A percentile compares a stretch with the other conserved stretches of the same genome.
Conservation (phyloP, 805 yeast species). For the Starmerella bombicola region DNA sequence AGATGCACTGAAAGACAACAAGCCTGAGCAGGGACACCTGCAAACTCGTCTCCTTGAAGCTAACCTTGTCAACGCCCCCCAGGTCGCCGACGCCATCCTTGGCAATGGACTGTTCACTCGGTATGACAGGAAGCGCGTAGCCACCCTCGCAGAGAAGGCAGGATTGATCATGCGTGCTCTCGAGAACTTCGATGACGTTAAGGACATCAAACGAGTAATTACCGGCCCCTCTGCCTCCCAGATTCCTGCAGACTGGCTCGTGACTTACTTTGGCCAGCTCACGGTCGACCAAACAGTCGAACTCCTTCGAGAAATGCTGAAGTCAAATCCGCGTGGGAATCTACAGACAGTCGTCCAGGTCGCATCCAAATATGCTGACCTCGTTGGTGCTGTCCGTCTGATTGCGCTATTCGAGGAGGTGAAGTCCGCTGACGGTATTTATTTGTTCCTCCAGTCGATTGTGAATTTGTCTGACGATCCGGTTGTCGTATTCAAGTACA, state of each 20-base stretch:
- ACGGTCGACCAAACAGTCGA: conserved; percentile 87
- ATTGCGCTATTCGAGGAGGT: conserved; percentile 88
- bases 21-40: conserved; percentile 88
- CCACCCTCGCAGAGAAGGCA: conserved; percentile 87
- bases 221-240: conserved; percentile 51
- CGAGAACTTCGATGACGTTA: conserved; percentile 88
- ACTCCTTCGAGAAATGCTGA: conserved; percentile 75
- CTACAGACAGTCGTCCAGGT: conserved; percentile 90
- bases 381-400: conserved; percentile 73
- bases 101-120: conserved; percentile 93
- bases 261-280: conserved; percentile 80
- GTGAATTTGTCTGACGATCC: conserved; percentile 90
- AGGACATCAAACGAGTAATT: conserved; percentile 89
- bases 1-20: conserved; percentile 88
- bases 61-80: conserved; percentile 91
- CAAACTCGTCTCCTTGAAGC: conserved; percentile 91
- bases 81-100: conserved; percentile 96
- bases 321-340: conserved; percentile 67
- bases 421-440: conserved; percentile 84
- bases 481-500: conserved; percentile 90
- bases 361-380: conserved; percentile 89
- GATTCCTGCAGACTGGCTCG: conserved; percentile 88
- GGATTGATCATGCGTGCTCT: conserved; percentile 91
- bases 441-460: conserved; percentile 83
- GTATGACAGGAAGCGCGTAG: conserved; percentile 87